These are phyloP conservation scores for Blastocystis sp. DNA, from an alignment of 352 stramenopile species.

Conservation along the genomic window DNA sequence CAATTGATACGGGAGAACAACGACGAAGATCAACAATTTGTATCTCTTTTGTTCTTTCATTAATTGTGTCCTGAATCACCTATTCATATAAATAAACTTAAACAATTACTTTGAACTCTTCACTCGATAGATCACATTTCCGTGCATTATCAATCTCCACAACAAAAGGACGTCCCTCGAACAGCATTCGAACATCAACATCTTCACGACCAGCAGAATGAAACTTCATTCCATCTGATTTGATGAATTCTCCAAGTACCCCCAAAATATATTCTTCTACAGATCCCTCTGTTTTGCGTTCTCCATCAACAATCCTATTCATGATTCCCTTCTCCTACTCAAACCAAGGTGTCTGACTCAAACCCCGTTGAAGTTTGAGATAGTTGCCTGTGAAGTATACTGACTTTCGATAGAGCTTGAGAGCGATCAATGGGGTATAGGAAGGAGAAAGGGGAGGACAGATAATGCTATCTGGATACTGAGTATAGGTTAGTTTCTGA, in stretches of 20 bases:
- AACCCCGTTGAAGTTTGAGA: constrained; percentile 82
- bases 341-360: constrained; percentile 84
- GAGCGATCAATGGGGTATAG: not conserved
- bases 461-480: constrained; percentile 26
- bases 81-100: not conserved
- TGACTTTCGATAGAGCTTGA: constrained; percentile 73
- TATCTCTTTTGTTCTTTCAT: constrained; percentile 51
- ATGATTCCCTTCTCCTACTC: not conserved
- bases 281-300: constrained; percentile 80
- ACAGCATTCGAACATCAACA: constrained; percentile 93
- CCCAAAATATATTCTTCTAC: constrained; percentile 84
- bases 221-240: constrained; percentile 80
- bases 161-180: constrained; percentile 78
- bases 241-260: constrained; percentile 76
- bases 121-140: constrained; percentile 74
- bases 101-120: constrained; percentile 71
- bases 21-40: constrained; percentile 60
- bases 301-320: constrained; percentile 76
- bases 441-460: constrained; percentile 28
- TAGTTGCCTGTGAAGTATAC: constrained; percentile 84
- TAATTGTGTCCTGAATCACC: constrained; percentile 44
- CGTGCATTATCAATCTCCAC: constrained; percentile 75
- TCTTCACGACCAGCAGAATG: constrained; percentile 92
- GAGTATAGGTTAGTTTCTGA: constrained; percentile 23
- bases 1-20: not conserved